A percentile compares a stretch with the other conserved stretches of the same genome.
These are phyloP conservation scores for Fistulina hepatica DNA, from an alignment of 1,284 basidiomycete genomes.

Conservation along the genomic window DNA sequence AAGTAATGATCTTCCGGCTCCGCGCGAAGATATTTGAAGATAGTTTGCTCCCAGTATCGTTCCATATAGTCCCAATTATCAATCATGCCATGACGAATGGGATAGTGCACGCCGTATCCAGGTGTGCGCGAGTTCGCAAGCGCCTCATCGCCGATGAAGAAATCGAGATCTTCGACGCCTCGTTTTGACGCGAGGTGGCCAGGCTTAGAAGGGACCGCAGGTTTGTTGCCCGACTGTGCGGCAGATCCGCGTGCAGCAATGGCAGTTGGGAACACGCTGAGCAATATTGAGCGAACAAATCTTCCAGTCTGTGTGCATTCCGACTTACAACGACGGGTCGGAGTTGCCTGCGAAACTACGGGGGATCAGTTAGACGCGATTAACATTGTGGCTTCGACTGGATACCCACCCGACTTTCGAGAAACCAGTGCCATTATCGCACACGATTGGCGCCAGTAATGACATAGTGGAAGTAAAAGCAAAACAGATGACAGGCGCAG, in stretches of 20 bases:
- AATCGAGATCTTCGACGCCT: conserved; percentile 98
- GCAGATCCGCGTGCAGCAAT: conserved; percentile 78
- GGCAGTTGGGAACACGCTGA: conserved; percentile 88
- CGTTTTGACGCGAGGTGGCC: conserved; percentile 92
- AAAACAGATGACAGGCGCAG: too few species aligned
- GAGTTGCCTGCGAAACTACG: conserved; percentile 94
- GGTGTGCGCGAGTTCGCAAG: conserved; percentile 86
- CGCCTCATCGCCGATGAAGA: conserved; percentile 98
- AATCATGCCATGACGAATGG: conserved; percentile 96
- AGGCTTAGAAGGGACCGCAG: conserved; percentile 75
- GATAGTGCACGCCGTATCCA: conserved; percentile 91
- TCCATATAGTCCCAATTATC: conserved; percentile 99
- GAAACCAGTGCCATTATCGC: conserved; percentile 96
- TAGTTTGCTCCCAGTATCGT: conserved; percentile 98
- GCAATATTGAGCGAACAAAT: conserved; percentile 5
- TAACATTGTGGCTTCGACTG: conserved; percentile 1
- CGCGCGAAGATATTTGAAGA: conserved; percentile 98
- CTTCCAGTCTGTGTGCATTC: not conserved
- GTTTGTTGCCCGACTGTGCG: conserved; percentile 54
- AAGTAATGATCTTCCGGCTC: conserved; percentile 99
- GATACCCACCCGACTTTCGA: conserved; percentile 90
- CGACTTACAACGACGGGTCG: conserved; percentile 87
- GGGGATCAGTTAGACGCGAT: conserved; percentile 2
- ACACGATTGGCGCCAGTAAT: conserved; percentile 80
- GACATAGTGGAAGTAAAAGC: conserved; percentile 44